Percentiles rank a stretch among this genome's conserved stretches.
phyloP scores from a whole-genome alignment of 345 rosid species.

The Citrus mangshanensis region DNA sequence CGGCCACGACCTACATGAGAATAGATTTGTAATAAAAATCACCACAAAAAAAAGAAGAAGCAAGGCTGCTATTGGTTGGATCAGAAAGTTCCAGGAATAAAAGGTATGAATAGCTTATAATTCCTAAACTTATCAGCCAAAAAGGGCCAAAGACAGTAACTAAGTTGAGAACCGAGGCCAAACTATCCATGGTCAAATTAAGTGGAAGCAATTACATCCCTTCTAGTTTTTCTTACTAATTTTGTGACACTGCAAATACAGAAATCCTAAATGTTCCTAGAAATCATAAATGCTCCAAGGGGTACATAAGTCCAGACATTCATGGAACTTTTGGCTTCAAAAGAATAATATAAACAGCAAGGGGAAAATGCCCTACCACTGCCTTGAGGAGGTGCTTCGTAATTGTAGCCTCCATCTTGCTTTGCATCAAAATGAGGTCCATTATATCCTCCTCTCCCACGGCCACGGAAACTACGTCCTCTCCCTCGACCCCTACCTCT shows the following conservation, averaged over 20 bases:
- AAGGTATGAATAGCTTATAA: neutral
- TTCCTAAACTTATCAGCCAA: neutral
- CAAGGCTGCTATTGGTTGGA: no score
- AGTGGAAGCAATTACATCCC: constrained; percentile 12
- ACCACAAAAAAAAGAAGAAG: no score
- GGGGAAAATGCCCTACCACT: constrained; percentile 21
- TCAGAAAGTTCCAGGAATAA: neutral
- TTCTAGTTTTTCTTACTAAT: constrained; percentile 3
- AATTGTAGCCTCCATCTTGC: constrained; percentile 67
- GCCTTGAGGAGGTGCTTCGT: constrained; percentile 51
- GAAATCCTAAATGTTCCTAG: neutral
- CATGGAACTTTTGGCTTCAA: neutral
- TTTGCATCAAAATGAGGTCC: constrained; percentile 61
- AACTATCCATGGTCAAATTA: neutral
- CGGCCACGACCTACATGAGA: constrained; percentile 58
- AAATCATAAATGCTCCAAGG: neutral
- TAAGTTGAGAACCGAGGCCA: neutral
- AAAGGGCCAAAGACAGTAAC: neutral
- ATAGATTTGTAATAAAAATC: no score
- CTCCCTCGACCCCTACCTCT: constrained; percentile 92
- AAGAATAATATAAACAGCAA: neutral
- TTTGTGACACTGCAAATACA: neutral
- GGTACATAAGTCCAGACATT: neutral
- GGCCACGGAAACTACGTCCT: constrained; percentile 71
- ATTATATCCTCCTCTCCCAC: constrained; percentile 82